Base-by-base conservation (phyloP, 2,329 filamentous ascomycete genomes). In the Delphinella strobiligena region DNA sequence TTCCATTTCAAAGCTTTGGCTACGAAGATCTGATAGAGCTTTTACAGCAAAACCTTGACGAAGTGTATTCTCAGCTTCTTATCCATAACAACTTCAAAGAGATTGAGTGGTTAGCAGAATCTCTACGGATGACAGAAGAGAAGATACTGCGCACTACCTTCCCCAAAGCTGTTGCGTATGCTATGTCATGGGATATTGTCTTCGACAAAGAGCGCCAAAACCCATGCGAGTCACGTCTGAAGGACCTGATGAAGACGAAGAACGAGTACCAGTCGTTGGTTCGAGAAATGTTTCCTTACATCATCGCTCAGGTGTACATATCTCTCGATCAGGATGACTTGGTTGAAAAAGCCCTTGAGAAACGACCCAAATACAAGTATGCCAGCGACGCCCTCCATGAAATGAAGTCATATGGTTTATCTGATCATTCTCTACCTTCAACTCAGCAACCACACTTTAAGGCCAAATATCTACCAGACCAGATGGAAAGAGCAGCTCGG, bases 401-500 rank as follows among this genome's bases (percentile, higher is more conserved):
- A 19, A 94, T 98, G 53, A 80, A 77, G 47, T 60, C 57, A 3
- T 77, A 80, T 47, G 75, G 82, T 19, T 67, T 78, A 47, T 87
- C 87, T 1, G 63, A 67, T 2, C 70, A 74, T 19, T 61, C 65
- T 10, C 64, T 95, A 5, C 82, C 86, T 3, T 68, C 80, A 9
- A 84, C 81, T 41, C 87, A 94, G 49, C 88, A 96, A 51, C 91
- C 91, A 3, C 79, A 77, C 38, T 96, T 95, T 62, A 80, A 74
- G 48, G 79, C 80, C 19, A 86, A 80, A 49, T 82, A 81, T 51
- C 68, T 98, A 3, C 66, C 80, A 9, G 74, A 80, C 45, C 78
- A 91, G 52, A 69, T 96, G 16, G 71, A 82, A 11, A 76, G 86
- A 41, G 63, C 96, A n/a, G 93, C 83, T 53, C 74, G 74, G 47